Percentiles rank a stretch among this genome's conserved stretches.
These are phyloP conservation scores for Phragmites australis DNA, from an alignment of 176 grass and related monocot genomes.

Conservation along the genomic window DNA sequence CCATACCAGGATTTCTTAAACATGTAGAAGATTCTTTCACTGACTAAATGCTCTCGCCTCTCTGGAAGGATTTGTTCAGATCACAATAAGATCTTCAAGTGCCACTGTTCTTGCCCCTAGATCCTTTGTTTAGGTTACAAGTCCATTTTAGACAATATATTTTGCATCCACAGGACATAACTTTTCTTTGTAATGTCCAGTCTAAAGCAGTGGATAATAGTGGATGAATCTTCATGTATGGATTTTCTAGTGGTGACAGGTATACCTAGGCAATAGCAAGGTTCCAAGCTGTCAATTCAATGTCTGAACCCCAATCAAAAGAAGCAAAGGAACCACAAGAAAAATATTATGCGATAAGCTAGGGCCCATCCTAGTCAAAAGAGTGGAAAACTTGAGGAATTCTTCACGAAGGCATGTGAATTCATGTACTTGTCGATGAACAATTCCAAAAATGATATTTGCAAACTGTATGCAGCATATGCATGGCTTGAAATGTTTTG, in stretches of 20 bases:
- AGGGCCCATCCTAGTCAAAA: conserved; percentile 24
- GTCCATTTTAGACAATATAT: conserved; percentile 32
- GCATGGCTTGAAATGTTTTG: background rate
- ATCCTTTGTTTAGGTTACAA: conserved; percentile 17
- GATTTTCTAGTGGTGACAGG: conserved; percentile 22
- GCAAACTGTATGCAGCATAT: background rate
- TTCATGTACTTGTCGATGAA: background rate
- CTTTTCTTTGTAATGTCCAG: background rate
- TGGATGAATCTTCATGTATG: background rate
- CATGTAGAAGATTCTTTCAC: conserved; percentile 12
- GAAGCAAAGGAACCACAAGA: conserved; percentile 20
- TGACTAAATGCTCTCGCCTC: conserved; percentile 19
- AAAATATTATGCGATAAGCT: conserved; percentile 15
- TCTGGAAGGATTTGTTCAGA: conserved; percentile 29
- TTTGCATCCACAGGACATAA: conserved; percentile 22
- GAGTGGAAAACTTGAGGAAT: conserved; percentile 42
- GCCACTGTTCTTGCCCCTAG: background rate
- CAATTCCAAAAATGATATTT: conserved; percentile 1
- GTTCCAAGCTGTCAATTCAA: conserved; percentile 47
- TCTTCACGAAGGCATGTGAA: background rate
- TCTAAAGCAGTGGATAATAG: conserved; percentile 11
- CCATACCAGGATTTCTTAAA: conserved; percentile 14
- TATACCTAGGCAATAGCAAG: conserved; percentile 22
- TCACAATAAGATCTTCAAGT: conserved; percentile 31
- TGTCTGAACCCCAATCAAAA: conserved; percentile 34